Evolutionary conservation across 768 basidiomycete species (phyloP).

Genomic region (Scleroderma bovista): DNA sequence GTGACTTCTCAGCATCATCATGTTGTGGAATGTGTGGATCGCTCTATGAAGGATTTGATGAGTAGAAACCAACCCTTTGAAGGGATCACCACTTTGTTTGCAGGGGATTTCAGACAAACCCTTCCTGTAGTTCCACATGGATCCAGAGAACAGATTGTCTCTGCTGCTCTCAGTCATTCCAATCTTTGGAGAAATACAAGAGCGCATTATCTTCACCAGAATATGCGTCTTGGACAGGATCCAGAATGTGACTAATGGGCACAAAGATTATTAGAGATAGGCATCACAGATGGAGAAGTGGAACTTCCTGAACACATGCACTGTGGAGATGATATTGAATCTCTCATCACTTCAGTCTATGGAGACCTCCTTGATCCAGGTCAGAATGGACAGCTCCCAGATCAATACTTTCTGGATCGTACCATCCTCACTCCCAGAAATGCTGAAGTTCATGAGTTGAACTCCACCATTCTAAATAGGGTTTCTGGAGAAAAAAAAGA

Average conservation of each 20-base stretch:
- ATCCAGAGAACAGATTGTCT: constrained; percentile 32
- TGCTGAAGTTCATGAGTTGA: constrained; percentile 27
- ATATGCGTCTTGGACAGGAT: constrained; percentile 36
- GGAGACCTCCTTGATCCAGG: neutral
- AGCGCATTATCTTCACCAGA: constrained; percentile 30
- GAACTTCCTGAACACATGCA: constrained; percentile 24
- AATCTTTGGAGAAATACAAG: constrained; percentile 32
- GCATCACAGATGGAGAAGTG: constrained; percentile 18
- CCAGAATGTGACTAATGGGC: constrained; percentile 28
- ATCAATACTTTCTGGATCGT: constrained; percentile 23
- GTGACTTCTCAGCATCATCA: neutral
- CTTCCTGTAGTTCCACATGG: constrained; percentile 40
- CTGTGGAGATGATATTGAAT: constrained; percentile 9
- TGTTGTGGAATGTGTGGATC: constrained; percentile 35
- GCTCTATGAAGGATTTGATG: constrained; percentile 30
- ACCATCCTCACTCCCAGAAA: constrained; percentile 28
- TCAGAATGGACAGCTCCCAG: constrained; percentile 5
- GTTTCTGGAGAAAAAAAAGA: constrained; percentile 10
- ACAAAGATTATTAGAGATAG: constrained; percentile 34
- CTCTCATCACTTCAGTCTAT: constrained; percentile 27
- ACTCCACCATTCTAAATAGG: constrained; percentile 18
- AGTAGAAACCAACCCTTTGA: constrained; percentile 33
- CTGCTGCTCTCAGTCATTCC: constrained; percentile 31
- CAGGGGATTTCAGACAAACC: constrained; percentile 44
- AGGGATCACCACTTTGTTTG: constrained; percentile 40